Percentiles rank a stretch among this genome's conserved stretches.
Evolutionary conservation across 2,329 filamentous ascomycete species (phyloP).

Genomic region (Botrytis porri): DNA sequence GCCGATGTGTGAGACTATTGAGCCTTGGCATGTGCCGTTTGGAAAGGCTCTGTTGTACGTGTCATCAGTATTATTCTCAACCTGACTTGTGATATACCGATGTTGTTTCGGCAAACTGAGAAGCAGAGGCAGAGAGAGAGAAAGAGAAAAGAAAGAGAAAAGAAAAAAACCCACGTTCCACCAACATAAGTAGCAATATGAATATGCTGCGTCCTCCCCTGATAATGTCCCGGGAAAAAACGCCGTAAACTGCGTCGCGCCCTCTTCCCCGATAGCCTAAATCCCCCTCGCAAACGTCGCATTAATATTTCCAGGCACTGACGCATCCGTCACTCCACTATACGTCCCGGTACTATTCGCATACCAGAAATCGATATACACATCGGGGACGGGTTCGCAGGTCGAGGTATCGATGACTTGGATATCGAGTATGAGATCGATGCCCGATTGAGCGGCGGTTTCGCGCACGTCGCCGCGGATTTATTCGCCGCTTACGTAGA

Average conservation of each 20-base stretch:
- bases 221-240: slow-evolving; percentile 48
- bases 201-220: slow-evolving; percentile 47
- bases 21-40: slow-evolving; percentile 50
- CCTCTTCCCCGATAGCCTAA: slow-evolving; percentile 43
- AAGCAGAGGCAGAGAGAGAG: no score
- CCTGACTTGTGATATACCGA: neutral
- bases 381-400: slow-evolving; percentile 49
- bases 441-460: slow-evolving; percentile 27
- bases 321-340: slow-evolving; percentile 44
- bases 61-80: neutral
- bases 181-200: slow-evolving; percentile 48
- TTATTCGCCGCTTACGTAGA: slow-evolving; percentile 49
- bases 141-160: neutral
- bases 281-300: slow-evolving; percentile 44
- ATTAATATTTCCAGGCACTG: slow-evolving; percentile 41
- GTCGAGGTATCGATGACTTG: slow-evolving; percentile 54
- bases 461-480: slow-evolving; percentile 47
- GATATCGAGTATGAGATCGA: slow-evolving; percentile 45
- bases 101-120: no score
- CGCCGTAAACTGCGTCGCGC: slow-evolving; percentile 44
- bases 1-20: slow-evolving; percentile 56
- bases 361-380: slow-evolving; percentile 52
- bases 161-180: slow-evolving; percentile 30
- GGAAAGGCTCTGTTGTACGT: slow-evolving; percentile 23
- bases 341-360: slow-evolving; percentile 49